These are phyloP conservation scores for Sporothrix phasma DNA, from an alignment of 2,329 filamentous ascomycete genomes.

Conservation along the genomic window DNA sequence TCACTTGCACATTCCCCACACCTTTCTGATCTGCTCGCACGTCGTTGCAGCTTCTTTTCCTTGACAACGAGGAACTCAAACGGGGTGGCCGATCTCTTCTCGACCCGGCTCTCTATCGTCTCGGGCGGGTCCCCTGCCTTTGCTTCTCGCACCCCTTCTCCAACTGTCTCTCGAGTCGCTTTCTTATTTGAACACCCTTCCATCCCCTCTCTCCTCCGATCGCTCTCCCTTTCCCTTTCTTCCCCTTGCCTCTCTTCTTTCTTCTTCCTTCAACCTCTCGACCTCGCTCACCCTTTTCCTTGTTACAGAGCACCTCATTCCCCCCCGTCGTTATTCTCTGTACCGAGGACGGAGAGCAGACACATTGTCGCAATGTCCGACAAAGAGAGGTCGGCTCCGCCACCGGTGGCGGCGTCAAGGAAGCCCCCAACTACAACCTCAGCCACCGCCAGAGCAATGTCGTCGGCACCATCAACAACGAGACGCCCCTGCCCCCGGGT, in stretches of 20 bases:
- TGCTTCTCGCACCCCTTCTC: neutral
- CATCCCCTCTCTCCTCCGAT: neutral
- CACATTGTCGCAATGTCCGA: slow-evolving; percentile 11
- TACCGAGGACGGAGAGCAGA: neutral
- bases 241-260: neutral
- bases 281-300: neutral
- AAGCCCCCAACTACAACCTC: slow-evolving; percentile 8
- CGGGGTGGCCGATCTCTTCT: slow-evolving; percentile 1
- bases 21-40: neutral
- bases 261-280: neutral
- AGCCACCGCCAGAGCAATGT: neutral
- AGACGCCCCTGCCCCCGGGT: neutral
- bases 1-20: neutral
- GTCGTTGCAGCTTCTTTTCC: slow-evolving; percentile 1
- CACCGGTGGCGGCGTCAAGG: neutral
- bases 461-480: neutral
- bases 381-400: slow-evolving; percentile 10
- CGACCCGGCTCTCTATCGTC: neutral
- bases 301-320: neutral
- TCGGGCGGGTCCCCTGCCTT: neutral
- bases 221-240: too few species aligned
- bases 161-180: neutral
- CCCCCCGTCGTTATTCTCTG: neutral
- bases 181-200: slow-evolving; percentile 8
- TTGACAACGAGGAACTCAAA: neutral